Evolutionary conservation across 768 basidiomycete species (phyloP), one percentile per base, ranked within the genome.

Genomic region (Mycena capillaripes): DNA sequence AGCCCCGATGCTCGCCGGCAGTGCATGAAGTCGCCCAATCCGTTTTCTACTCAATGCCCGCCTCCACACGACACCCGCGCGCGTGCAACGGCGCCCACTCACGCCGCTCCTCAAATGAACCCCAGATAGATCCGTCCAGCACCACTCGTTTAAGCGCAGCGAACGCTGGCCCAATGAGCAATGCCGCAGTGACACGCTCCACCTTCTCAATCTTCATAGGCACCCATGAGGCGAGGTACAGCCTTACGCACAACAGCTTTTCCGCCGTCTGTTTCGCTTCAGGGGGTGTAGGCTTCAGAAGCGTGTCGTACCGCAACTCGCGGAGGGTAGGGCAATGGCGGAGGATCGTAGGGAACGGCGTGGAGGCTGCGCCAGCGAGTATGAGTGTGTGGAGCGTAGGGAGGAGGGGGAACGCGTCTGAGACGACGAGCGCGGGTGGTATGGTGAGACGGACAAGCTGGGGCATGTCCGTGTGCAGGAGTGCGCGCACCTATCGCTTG

Each of bases 371-470:
- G n/a, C n/a, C n/a, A n/a, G n/a, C n/a, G n/a, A n/a, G n/a, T n/a
- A n/a, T n/a, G n/a, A n/a, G 53, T 1, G 53, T 56, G 32, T 10
- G 53, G 9, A 56, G 53, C 8, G 27, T 3, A 7, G n/a, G 40
- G n/a, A 60, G 63, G 30, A 66, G 17, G 44, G 55, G 55, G n/a
- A 44, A 42, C 21, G n/a, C 29, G 11, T 34, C 21, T 16, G 42
- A 50, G 4, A 19, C 58, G 44, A 63, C 32, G 14, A 50, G 34
- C n/a, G 1, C 34, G 29, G 65, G 55, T 2, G 42, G 19, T n/a
- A 55, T 56, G 19, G 36, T 66, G 29, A 66, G 55, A 21, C 34
- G 52, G 3, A 52, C 55, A 27, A 65, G 63, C 10, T 38, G 46
- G 63, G 14, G 10, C 17, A 65, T 50, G 48, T 60, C 29, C 7